Evolutionary conservation across 495 filamentous ascomycete genomes (phyloP).

Genomic region (Aspergillus egyptiacus): DNA sequence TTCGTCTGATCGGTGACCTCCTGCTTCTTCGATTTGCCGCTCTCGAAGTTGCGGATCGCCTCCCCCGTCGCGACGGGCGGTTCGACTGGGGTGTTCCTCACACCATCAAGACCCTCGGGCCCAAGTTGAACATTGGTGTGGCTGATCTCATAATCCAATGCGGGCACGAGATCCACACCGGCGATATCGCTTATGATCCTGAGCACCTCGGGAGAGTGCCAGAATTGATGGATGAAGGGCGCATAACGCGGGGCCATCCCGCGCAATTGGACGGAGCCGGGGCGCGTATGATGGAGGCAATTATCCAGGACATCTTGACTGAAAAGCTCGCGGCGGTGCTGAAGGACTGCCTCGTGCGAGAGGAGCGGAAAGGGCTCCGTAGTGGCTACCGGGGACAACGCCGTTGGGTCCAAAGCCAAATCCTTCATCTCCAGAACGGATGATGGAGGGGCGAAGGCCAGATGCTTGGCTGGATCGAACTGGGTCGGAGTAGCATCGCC

Average conservation of each 20-base stretch:
- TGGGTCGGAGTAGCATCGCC: no score
- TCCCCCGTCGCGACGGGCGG: constrained; percentile 13
- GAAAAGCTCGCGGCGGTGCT: constrained; percentile 22
- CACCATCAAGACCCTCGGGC: constrained; percentile 18
- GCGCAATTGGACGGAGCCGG: constrained; percentile 26
- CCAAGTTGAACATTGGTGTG: constrained; percentile 33
- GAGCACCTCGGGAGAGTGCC: constrained; percentile 27
- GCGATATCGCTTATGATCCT: constrained; percentile 22
- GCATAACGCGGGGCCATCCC: constrained; percentile 25
- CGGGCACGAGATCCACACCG: constrained; percentile 23
- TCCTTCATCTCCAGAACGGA: no score
- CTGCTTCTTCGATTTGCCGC: no score
- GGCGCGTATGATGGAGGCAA: constrained; percentile 16
- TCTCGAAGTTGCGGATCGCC: no score
- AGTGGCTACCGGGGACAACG: constrained; percentile 18
- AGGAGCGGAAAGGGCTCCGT: constrained; percentile 20
- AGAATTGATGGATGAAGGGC: constrained; percentile 25
- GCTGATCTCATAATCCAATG: constrained; percentile 30
- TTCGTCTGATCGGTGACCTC: constrained; percentile 7
- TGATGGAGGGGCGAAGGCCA: no score
- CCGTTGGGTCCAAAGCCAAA: background rate
- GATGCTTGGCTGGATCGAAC: no score
- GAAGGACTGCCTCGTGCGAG: constrained; percentile 15
- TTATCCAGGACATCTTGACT: constrained; percentile 13
- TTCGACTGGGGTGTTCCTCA: constrained; percentile 18